Conservation (phyloP, 2,329 filamentous ascomycete genomes). For the Pyricularia pennisetigena region DNA sequence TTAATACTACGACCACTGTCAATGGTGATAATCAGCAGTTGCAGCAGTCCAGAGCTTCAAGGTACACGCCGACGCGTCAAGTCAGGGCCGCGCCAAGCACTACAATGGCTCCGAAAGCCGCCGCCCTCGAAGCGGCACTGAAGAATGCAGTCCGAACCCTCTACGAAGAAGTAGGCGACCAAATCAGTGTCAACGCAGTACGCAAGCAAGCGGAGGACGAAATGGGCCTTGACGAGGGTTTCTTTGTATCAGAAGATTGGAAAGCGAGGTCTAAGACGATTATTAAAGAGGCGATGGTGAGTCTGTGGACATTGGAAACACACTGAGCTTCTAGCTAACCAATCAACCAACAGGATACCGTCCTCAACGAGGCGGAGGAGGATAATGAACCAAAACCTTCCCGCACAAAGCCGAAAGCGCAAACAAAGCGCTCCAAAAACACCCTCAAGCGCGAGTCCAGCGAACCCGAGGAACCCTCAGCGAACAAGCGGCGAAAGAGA, state of each 20-base stretch:
- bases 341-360: not conserved
- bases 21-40: not conserved
- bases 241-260: slow-evolving; percentile 41
- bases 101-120: slow-evolving; percentile 29
- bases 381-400: not conserved
- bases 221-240: slow-evolving; percentile 36
- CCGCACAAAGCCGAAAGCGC: slow-evolving; percentile 5
- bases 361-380: slow-evolving; percentile 5
- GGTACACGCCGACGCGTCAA: not conserved
- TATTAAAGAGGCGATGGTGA: slow-evolving; percentile 46
- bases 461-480: slow-evolving; percentile 9
- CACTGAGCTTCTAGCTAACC: not conserved
- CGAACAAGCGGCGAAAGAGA: slow-evolving; percentile 10
- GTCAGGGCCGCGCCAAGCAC: not conserved
- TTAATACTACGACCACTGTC: not conserved
- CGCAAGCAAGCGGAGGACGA: slow-evolving; percentile 41
- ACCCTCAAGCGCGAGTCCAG: slow-evolving; percentile 19
- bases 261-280: slow-evolving; percentile 47
- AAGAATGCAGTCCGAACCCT: slow-evolving; percentile 34
- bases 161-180: slow-evolving; percentile 30
- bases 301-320: slow-evolving; percentile 15
- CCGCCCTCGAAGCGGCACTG: slow-evolving; percentile 34
- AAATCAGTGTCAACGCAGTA: slow-evolving; percentile 46
- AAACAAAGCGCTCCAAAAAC: slow-evolving; percentile 14
- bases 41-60: not conserved